phyloP scores from a whole-genome alignment of 257 asterid species.

The Galeopsis tetrahit region DNA sequence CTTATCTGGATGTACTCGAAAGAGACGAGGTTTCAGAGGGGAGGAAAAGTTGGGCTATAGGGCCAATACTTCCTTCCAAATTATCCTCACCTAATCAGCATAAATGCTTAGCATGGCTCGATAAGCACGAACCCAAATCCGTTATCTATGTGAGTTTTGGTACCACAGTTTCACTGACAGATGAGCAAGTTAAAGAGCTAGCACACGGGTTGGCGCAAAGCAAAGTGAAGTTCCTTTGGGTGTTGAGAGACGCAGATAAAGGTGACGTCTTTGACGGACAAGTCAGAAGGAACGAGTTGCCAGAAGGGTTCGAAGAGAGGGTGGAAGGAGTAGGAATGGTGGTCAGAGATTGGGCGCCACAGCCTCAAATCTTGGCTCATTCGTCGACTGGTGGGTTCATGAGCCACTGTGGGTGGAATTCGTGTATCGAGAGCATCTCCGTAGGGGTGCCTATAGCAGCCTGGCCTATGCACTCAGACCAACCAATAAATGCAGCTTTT shows the following conservation, averaged over 20 bases:
- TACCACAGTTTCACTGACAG: too few species aligned
- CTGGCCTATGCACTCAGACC: constrained; percentile 57
- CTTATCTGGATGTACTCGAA: too few species aligned
- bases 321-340: constrained; percentile 38
- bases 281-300: constrained; percentile 35
- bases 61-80: too few species aligned
- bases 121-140: too few species aligned
- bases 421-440: constrained; percentile 43
- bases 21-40: too few species aligned
- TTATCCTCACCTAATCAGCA: too few species aligned
- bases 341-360: constrained; percentile 57
- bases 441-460: constrained; percentile 52
- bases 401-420: constrained; percentile 53
- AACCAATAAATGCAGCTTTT: constrained; percentile 34
- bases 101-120: too few species aligned
- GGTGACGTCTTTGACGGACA: constrained; percentile 37
- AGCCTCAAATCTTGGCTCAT: constrained; percentile 44
- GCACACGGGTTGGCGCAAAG: constrained; percentile 32
- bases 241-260: constrained; percentile 48
- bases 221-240: constrained; percentile 47
- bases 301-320: constrained; percentile 43
- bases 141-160: too few species aligned
- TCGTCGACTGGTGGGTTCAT: constrained; percentile 44
- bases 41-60: too few species aligned
- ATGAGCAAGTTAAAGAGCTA: too few species aligned